Evolutionary conservation across 305 asterid genomes (phyloP).

Genomic region (Rubia occidens): DNA sequence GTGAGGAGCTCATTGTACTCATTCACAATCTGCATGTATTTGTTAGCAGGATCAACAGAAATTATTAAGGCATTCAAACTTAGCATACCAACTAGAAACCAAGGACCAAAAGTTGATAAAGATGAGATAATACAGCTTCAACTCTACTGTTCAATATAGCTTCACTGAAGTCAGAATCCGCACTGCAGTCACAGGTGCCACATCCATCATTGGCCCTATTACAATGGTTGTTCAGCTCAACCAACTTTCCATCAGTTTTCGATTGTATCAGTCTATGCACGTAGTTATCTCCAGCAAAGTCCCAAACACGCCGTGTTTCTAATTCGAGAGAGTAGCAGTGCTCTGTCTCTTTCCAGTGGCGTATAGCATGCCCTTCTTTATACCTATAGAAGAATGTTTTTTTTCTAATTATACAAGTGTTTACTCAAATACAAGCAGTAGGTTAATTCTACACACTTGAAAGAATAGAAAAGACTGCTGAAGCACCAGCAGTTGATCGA

Average conservation of each 20-base stretch:
- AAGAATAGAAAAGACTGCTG: background rate
- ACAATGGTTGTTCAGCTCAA: conserved; percentile 73
- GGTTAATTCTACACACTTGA: conserved; percentile 5
- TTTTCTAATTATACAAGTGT: background rate
- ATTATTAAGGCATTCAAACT: background rate
- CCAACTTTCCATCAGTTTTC: conserved; percentile 88
- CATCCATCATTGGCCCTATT: conserved; percentile 34
- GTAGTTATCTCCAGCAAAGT: conserved; percentile 86
- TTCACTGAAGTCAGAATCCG: conserved; percentile 39
- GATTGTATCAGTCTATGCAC: conserved; percentile 91
- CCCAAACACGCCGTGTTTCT: conserved; percentile 97
- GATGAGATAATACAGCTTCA: conserved; percentile 51
- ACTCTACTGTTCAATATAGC: conserved; percentile 50
- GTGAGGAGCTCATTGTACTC: conserved; percentile 88
- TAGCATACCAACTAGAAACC: conserved; percentile 6
- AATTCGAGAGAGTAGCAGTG: conserved; percentile 95
- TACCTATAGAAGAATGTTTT: conserved; percentile 30
- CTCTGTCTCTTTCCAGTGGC: conserved; percentile 89
- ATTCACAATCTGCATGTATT: conserved; percentile 59
- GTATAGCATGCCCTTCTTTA: conserved; percentile 67
- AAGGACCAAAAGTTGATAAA: conserved; percentile 16
- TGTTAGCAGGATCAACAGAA: conserved; percentile 19
- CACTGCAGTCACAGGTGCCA: conserved; percentile 31
- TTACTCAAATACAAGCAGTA: background rate
- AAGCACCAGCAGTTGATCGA: conserved; percentile 4